Evolutionary conservation across 2,329 filamentous ascomycete species (phyloP).

Genomic region (Aureobasidium zeae): DNA sequence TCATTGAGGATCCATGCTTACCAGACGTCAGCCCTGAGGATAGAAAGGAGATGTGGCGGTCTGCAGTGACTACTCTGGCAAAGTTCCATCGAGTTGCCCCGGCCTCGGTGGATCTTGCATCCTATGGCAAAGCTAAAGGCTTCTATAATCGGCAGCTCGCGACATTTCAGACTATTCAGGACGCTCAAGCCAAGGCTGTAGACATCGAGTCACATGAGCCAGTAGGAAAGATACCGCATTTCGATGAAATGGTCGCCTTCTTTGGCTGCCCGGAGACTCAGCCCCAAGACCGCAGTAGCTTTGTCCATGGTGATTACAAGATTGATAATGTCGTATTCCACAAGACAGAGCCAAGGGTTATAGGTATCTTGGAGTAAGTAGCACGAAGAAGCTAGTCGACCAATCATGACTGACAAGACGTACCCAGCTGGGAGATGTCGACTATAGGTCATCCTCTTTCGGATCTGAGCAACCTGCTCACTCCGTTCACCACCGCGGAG

Average conservation of each 20-base stretch:
- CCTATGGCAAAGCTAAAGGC: constrained; percentile 62
- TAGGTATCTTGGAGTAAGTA: constrained; percentile 68
- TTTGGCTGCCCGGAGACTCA: constrained; percentile 61
- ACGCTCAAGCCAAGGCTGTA: constrained; percentile 62
- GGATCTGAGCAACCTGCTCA: constrained; percentile 72
- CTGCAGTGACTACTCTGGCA: constrained; percentile 73
- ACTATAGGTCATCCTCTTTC: constrained; percentile 93
- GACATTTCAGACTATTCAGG: constrained; percentile 72
- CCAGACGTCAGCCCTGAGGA: constrained; percentile 61
- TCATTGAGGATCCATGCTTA: constrained; percentile 81
- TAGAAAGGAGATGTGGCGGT: constrained; percentile 73
- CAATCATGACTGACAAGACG: constrained; percentile 1
- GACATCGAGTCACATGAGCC: constrained; percentile 68
- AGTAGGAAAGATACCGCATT: constrained; percentile 77
- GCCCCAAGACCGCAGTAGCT: constrained; percentile 65
- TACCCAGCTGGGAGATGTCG: constrained; percentile 76
- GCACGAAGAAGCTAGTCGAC: not conserved
- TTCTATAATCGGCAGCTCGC: constrained; percentile 82
- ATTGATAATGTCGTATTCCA: constrained; percentile 62
- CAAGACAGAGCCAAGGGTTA: constrained; percentile 74
- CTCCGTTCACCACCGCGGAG: constrained; percentile 36
- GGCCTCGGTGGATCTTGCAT: constrained; percentile 55
- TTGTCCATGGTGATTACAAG: constrained; percentile 96
- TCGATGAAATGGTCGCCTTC: constrained; percentile 69
- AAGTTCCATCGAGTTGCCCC: constrained; percentile 71